phyloP scores from a whole-genome alignment of 805 yeast genomes.

The Candida nanaspora region DNA sequence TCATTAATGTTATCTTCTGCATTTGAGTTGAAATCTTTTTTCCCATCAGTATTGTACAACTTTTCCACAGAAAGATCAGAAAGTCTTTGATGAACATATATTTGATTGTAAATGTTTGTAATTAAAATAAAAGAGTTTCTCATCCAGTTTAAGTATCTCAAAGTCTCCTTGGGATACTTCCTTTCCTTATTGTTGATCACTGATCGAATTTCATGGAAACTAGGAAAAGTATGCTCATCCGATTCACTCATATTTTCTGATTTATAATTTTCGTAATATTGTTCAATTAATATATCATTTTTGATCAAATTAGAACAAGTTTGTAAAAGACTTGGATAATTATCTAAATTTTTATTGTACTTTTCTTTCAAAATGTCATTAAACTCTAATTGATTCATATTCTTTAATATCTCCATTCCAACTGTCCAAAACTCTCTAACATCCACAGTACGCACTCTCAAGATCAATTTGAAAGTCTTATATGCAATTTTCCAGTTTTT shows the following conservation, averaged over 20 bases:
- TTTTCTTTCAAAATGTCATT: neutral
- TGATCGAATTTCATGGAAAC: neutral
- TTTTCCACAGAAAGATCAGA: no score
- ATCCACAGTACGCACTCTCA: slow-evolving; percentile 44
- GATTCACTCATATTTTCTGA: neutral
- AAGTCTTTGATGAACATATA: no score
- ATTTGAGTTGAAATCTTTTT: neutral
- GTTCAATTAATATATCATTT: neutral
- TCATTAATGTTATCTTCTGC: neutral
- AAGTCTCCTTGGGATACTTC: slow-evolving; percentile 8
- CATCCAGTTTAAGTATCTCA: slow-evolving; percentile 11
- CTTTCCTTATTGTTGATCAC: neutral
- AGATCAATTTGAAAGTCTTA: slow-evolving; percentile 40
- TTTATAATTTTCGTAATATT: neutral
- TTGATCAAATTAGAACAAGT: neutral
- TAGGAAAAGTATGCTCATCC: neutral
- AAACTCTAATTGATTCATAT: slow-evolving; percentile 19
- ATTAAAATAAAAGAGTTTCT: slow-evolving; percentile 3
- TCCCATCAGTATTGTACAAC: no score
- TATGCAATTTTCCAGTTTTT: slow-evolving; percentile 52
- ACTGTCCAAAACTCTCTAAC: slow-evolving; percentile 55
- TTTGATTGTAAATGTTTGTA: no score
- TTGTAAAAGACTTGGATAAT: slow-evolving; percentile 2
- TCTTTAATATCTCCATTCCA: slow-evolving; percentile 46
- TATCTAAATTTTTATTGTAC: neutral